phyloP scores from a whole-genome alignment of 192 early-diverging fungal genomes.

The Mortierella alpina region DNA sequence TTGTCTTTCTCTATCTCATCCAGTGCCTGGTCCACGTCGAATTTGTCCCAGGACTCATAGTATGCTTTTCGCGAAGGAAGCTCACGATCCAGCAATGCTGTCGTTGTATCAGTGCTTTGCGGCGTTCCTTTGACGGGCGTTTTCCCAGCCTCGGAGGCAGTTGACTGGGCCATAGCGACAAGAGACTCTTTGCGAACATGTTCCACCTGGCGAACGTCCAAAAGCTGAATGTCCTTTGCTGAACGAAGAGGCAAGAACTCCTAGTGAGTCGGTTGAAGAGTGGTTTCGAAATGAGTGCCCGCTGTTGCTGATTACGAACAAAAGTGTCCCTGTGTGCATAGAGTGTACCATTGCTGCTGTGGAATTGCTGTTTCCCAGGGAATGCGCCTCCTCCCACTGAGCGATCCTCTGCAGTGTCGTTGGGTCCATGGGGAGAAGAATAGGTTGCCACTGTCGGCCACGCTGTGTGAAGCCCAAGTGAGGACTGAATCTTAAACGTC shows the following conservation, averaged over 20 bases:
- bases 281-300: too few relatives aligned
- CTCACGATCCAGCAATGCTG: neutral
- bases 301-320: too few relatives aligned
- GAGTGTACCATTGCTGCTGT: slow-evolving; percentile 15
- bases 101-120: slow-evolving; percentile 3
- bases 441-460: neutral
- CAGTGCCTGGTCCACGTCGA: slow-evolving; percentile 23
- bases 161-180: neutral
- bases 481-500: too few relatives aligned
- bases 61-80: slow-evolving; percentile 6
- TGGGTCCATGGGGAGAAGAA: slow-evolving; percentile 19
- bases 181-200: too few relatives aligned
- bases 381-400: slow-evolving; percentile 27
- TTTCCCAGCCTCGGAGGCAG: neutral
- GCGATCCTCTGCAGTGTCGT: slow-evolving; percentile 12
- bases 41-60: slow-evolving; percentile 34
- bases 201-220: neutral
- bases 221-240: slow-evolving; percentile 27
- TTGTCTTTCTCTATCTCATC: slow-evolving; percentile 7
- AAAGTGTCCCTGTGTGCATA: too few relatives aligned
- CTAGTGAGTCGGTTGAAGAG: neutral
- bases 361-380: slow-evolving; percentile 32
- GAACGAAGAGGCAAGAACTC: slow-evolving; percentile 29
- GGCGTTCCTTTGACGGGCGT: neutral
- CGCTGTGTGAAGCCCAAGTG: neutral